Base-by-base conservation (phyloP, 2,329 filamentous ascomycete genomes). In the Alternaria incomplexa region DNA sequence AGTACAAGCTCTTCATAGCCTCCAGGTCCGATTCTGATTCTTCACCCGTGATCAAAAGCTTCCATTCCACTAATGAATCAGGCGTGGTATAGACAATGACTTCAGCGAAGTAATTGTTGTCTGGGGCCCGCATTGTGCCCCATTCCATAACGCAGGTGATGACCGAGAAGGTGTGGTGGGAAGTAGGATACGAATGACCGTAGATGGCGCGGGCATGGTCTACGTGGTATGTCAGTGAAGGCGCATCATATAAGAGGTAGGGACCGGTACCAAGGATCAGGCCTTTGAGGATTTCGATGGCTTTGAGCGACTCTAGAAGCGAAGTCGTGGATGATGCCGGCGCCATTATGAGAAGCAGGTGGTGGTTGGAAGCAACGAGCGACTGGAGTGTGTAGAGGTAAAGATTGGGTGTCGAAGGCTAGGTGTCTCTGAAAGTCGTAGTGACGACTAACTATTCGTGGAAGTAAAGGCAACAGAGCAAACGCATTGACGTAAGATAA, bases 181-280 rank as follows among this genome's bases (percentile, higher is more conserved):
- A 6, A n/a, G 15, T 7, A 2, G 45, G 23, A 10, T 17, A 25
- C 10, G 15, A 9, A 3, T 6, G 45, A n/a, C 45, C 45, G 5
- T 26, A 6, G 3, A 26, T 0, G 2, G 45, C 15, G 32, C 23
- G 23, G 26, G 10, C 23, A 1, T 10, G 7, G 5, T 47, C 45
- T 47, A 26, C 3, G 2, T 3, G n/a, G 2, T 17, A 28, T 8
- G 9, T 15, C 11, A 43, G n/a, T 43, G 13, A 1, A 6, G 9
- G 15, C 11, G 10, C 1, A 4, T 28, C 9, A 3, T 12, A 3
- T 0, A 17, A 5, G 3, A 5, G 15, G 0, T 28, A 25, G 46
- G 36, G 1, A 11, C 8, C 6, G 36, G 6, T 43, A 32, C 12
- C 12, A 13, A 32, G 30, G 30, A 32, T 17, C 36, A 17, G 7